These are phyloP conservation scores for Skeletonema potamos DNA, from an alignment of 108 stramenopile species.

Conservation along the genomic window DNA sequence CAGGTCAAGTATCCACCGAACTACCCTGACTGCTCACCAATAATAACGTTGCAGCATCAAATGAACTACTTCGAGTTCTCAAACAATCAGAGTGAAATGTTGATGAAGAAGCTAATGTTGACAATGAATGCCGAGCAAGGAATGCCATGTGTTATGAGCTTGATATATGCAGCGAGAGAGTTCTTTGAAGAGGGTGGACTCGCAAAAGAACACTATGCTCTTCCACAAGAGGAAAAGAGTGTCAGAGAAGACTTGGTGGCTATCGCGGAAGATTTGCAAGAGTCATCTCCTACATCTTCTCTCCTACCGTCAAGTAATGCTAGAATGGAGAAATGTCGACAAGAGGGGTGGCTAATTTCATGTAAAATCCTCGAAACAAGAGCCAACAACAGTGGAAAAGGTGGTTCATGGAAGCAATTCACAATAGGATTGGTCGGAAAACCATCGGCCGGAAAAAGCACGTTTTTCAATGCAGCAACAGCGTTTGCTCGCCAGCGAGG, in stretches of 20 bases:
- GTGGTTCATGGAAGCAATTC: conserved; percentile 33
- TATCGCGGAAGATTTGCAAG: not conserved
- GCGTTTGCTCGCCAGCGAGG: conserved; percentile 77
- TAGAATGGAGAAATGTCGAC: conserved; percentile 50
- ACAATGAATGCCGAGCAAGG: conserved; percentile 57
- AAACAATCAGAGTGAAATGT: conserved; percentile 22
- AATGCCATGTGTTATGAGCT: conserved; percentile 72
- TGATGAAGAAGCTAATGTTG: conserved; percentile 35
- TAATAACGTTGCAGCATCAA: conserved; percentile 52
- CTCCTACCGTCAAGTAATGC: conserved; percentile 40
- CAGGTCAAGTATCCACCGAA: conserved; percentile 55
- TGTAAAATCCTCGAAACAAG: conserved; percentile 30
- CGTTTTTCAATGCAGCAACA: conserved; percentile 90
- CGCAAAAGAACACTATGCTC: not conserved
- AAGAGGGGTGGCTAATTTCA: conserved; percentile 64
- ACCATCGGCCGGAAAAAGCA: conserved; percentile 82
- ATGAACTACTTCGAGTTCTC: conserved; percentile 77
- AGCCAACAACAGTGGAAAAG: conserved; percentile 21
- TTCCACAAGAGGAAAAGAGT: not conserved
- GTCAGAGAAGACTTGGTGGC: not conserved
- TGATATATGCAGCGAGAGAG: conserved; percentile 70
- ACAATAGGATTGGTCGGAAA: conserved; percentile 77
- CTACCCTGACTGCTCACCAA: conserved; percentile 66
- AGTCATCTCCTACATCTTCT: not conserved
- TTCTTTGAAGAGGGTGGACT: conserved; percentile 60